Base-by-base conservation (phyloP, 768 basidiomycete genomes). In the Xerocomus brunneocitrinus region DNA sequence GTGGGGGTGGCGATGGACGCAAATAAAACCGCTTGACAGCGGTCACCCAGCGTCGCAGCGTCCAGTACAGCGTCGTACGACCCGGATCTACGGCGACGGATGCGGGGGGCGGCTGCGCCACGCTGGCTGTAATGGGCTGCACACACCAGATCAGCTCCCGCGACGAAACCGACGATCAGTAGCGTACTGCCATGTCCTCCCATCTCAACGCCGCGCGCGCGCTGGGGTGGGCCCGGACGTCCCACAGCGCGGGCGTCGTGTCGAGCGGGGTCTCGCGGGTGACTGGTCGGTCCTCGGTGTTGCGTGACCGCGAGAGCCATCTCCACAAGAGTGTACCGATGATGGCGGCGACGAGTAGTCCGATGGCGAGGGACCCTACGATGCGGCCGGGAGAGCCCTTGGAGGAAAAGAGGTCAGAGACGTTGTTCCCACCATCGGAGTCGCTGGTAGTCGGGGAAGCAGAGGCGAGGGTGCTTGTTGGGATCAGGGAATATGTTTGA, bases 301-400 rank as follows among this genome's bases (percentile, higher is more conserved):
- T 31, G 50, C 49, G 71, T 64, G 48, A 42, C 5, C n/a, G 56
- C n/a, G 42, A 4, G 9, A 74, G 46, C 46, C 73, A 68, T 54
- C 74, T 66, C 75, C 78, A 79, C 12, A 74, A 76, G 43, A 82
- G 76, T 32, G 80, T 72, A 8, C 73, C 67, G 10, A 79, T 53
- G 71, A 83, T 76, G 0, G 73, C 73, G n/a, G 74, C 65, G 19
- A 70, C 65, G 57, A 84, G 81, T 16, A 86, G 60, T 4, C 79
- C 81, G 28, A 83, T 75, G n/a, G 79, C 78, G 25, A 86, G 67
- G 60, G 84, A 81, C 2, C 78, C 81, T 35, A 84, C 72, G 43
- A 86, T 78, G 57, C 85, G 71, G 6, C 80, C 79, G 0, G 81
- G 79, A 0, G 80, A 81, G 10, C 69, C 72, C 1, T 58, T 58